Conservation (phyloP, 805 yeast species). For the Candida nonsorbophila region DNA sequence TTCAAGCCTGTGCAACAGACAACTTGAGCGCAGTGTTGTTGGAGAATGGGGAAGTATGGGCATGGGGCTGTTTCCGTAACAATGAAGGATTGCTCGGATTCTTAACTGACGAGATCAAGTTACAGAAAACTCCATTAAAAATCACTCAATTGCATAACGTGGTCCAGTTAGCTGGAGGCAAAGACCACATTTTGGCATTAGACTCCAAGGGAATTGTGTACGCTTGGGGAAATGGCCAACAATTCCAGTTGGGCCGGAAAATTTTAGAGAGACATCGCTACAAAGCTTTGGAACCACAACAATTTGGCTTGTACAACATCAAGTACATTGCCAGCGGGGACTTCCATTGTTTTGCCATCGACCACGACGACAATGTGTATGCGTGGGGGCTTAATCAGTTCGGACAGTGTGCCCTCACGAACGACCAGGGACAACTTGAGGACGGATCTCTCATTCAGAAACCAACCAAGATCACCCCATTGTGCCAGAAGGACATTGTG, state of each 20-base stretch:
- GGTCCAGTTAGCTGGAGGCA: constrained; percentile 84
- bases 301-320: constrained; percentile 75
- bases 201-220: constrained; percentile 81
- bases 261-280: constrained; percentile 73
- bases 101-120: constrained; percentile 47
- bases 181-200: constrained; percentile 84
- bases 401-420: constrained; percentile 83
- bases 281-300: constrained; percentile 72
- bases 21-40: constrained; percentile 78
- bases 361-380: constrained; percentile 60
- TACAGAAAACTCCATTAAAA: constrained; percentile 66
- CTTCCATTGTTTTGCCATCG: constrained; percentile 91
- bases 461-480: constrained; percentile 69
- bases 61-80: constrained; percentile 97
- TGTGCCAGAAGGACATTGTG: constrained; percentile 52
- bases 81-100: constrained; percentile 91
- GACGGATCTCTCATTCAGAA: constrained; percentile 78
- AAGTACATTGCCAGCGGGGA: constrained; percentile 88
- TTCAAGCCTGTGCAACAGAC: constrained; percentile 88
- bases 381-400: constrained; percentile 97
- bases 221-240: constrained; percentile 98
- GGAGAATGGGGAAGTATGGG: constrained; percentile 82
- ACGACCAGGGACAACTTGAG: constrained; percentile 62
- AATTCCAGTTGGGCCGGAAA: constrained; percentile 84
- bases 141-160: constrained; percentile 59